phyloP scores from a whole-genome alignment of 805 yeast species.

The Metschnikowia continentalis region DNA sequence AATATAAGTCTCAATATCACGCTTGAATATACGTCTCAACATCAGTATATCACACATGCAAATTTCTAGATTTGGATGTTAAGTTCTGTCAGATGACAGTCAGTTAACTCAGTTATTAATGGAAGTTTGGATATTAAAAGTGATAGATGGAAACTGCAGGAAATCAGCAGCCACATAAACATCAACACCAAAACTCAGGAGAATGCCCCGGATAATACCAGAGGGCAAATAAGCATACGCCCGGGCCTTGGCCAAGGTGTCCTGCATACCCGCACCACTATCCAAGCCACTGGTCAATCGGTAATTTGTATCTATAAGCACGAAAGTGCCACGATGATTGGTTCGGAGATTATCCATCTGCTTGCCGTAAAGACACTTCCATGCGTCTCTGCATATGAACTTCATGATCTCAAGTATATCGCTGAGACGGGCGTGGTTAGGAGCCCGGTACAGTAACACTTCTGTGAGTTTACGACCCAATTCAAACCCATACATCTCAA shows the following conservation, averaged over 20 bases:
- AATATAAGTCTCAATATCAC: too few species aligned
- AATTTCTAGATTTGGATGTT: too few species aligned
- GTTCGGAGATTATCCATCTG: conserved; percentile 91
- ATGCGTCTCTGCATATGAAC: conserved; percentile 86
- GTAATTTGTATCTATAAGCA: conserved; percentile 66
- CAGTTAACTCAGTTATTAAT: conserved; percentile 26
- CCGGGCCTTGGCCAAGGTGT: conserved; percentile 42
- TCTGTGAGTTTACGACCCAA: conserved; percentile 59
- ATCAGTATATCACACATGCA: too few species aligned
- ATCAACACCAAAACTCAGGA: conserved; percentile 64
- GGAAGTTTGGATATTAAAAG: conserved; percentile 64
- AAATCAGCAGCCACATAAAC: conserved; percentile 64
- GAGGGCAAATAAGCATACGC: conserved; percentile 66
- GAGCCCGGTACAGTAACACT: conserved; percentile 40
- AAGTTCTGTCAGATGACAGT: too few species aligned
- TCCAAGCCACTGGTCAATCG: conserved; percentile 50
- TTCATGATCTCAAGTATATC: conserved; percentile 83
- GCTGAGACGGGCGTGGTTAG: conserved; percentile 41
- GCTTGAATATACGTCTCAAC: too few species aligned
- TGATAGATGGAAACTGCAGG: conserved; percentile 58
- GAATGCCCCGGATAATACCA: conserved; percentile 71
- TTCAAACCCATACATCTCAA: conserved; percentile 68
- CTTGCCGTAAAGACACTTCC: conserved; percentile 76
- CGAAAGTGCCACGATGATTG: conserved; percentile 83
- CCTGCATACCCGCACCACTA: conserved; percentile 40